Percentiles rank a stretch among this genome's conserved stretches.
These are phyloP conservation scores for Podaxis rugospora DNA, from an alignment of 768 basidiomycete species.

Conservation along the genomic window DNA sequence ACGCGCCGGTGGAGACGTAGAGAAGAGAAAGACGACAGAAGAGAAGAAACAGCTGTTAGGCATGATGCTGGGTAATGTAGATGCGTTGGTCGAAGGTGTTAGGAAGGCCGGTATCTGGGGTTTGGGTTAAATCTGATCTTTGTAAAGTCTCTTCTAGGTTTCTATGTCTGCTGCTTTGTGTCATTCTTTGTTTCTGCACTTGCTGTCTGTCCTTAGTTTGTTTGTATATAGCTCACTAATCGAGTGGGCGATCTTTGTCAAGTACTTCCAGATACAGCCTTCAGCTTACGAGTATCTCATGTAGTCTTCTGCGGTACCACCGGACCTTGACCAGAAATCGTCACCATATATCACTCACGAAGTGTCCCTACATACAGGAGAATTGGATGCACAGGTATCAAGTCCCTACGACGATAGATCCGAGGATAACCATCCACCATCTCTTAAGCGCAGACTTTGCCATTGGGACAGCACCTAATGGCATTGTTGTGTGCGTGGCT, in stretches of 20 bases:
- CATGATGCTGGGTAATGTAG: conserved; percentile 86
- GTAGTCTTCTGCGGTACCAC: too few relatives aligned
- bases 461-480: too few relatives aligned
- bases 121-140: conserved; percentile 30
- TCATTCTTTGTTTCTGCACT: conserved; percentile 11
- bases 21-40: conserved; percentile 54
- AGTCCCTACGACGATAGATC: too few relatives aligned
- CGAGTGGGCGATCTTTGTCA: neutral
- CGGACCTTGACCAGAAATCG: too few relatives aligned
- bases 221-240: neutral
- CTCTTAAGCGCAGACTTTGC: too few relatives aligned
- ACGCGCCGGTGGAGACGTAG: conserved; percentile 13
- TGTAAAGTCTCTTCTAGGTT: neutral
- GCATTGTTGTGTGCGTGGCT: too few relatives aligned
- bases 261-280: neutral
- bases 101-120: conserved; percentile 88
- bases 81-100: conserved; percentile 84
- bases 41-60: conserved; percentile 82
- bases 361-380: too few relatives aligned
- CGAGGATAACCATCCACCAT: too few relatives aligned
- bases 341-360: too few relatives aligned
- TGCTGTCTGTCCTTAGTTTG: conserved; percentile 10
- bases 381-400: too few relatives aligned
- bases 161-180: conserved; percentile 12
- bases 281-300: too few relatives aligned